These are phyloP conservation scores for Aspergillus sclerotialis DNA, from an alignment of 2,329 filamentous ascomycete genomes.

Conservation along the genomic window DNA sequence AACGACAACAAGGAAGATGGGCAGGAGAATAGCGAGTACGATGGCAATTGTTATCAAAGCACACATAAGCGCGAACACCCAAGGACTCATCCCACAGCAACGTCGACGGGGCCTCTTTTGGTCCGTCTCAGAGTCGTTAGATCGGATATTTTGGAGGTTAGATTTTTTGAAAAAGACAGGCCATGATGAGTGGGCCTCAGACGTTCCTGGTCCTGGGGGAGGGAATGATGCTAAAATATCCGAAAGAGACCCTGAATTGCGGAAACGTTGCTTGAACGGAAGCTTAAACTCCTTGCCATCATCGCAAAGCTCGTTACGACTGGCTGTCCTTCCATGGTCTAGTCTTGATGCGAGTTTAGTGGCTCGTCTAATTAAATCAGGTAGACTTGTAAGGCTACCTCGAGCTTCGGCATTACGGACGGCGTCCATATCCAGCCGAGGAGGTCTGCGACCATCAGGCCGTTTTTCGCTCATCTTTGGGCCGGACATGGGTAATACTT, in stretches of 20 bases:
- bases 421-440: constrained; percentile 72
- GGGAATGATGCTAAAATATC: constrained; percentile 62
- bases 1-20: constrained; percentile 57
- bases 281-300: constrained; percentile 21
- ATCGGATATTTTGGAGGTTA: constrained; percentile 24
- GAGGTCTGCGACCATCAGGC: constrained; percentile 47
- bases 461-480: constrained; percentile 35
- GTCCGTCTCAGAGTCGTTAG: constrained; percentile 15
- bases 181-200: constrained; percentile 33
- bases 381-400: constrained; percentile 84
- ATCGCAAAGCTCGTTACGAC: constrained; percentile 45
- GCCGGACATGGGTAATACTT: constrained; percentile 18
- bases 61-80: constrained; percentile 63
- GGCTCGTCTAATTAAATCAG: constrained; percentile 82
- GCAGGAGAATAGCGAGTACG: constrained; percentile 75
- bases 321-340: constrained; percentile 68
- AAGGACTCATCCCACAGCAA: constrained; percentile 78
- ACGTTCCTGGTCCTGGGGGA: constrained; percentile 48
- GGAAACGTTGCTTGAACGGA: constrained; percentile 17
- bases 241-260: constrained; percentile 50
- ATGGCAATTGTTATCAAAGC: constrained; percentile 65
- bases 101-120: constrained; percentile 45
- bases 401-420: constrained; percentile 74
- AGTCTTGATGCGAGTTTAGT: constrained; percentile 82
- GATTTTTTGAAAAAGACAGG: constrained; percentile 31